Evolutionary conservation across 2,329 filamentous ascomycete genomes (phyloP), one percentile per base, ranked within the genome.

Genomic region (Cercospora zeae-maydis): DNA sequence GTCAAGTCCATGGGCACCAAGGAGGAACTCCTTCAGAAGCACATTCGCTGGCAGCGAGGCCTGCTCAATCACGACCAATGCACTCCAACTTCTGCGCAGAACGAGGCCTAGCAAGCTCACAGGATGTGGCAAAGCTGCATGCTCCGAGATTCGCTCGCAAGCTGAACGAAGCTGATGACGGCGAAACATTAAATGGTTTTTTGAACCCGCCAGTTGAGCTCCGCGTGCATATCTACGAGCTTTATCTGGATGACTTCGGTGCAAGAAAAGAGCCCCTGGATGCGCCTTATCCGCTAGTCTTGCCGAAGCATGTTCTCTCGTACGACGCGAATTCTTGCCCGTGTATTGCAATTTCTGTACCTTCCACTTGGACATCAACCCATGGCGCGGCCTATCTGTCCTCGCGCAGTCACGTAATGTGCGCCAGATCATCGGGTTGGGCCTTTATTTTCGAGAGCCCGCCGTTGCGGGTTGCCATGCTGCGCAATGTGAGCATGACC

Each of bases 71-170:
- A 27, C 21, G 42, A 8, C 1, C 42, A 8, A n/a, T 47, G 42
- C 5, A 0, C 27, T 33, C 13, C 9, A 1, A 14, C 49, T 52
- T 33, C 8, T 52, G 27, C 4, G 7, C 30, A 2, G 3, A 2
- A 34, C 27, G 49, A 19, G 27, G 31, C 27, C 0, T 52, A 4
- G 6, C 5, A 14, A 33, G n/a, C 27, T 7, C 24, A 5, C 31
- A 5, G 4, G 14, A 11, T 4, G 49, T 14, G 2, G 30, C 11
- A 13, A 3, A 2, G 0, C 4, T 33, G 27, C 27, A 13, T 21
- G 0, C 0, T 1, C 0, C 7, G 14, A 1, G 30, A 2, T 14
- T 33, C 7, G 8, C n/a, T 1, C 7, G 1, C 49, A 52, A 6
- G 1, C 6, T 52, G 49, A 7, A 13, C 2, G 27, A 19, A 13